Evolutionary conservation across 2,329 filamentous ascomycete genomes (phyloP).

Genomic region (Penicillium janthinellum): DNA sequence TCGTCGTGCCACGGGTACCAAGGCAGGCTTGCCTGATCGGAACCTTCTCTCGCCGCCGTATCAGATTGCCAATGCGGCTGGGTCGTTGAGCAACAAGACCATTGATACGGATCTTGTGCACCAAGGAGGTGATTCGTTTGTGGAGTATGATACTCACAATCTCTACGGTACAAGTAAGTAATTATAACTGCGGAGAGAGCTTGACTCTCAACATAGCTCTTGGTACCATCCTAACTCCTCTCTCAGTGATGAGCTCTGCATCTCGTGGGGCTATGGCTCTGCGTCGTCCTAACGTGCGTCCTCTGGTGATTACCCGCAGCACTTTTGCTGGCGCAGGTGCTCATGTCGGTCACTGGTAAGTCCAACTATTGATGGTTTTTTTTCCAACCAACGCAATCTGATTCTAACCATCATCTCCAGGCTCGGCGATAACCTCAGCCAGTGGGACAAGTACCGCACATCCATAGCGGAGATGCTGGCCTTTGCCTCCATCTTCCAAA

Average conservation of each 20-base stretch:
- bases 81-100: constrained; percentile 56
- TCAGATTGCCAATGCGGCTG: constrained; percentile 64
- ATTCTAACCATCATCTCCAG: constrained; percentile 22
- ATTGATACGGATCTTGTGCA: constrained; percentile 70
- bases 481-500: constrained; percentile 66
- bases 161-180: constrained; percentile 65
- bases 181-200: neutral
- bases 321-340: constrained; percentile 73
- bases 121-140: constrained; percentile 58
- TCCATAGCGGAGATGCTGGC: constrained; percentile 62
- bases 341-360: constrained; percentile 58
- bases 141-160: constrained; percentile 76
- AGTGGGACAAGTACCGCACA: constrained; percentile 62
- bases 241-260: constrained; percentile 66
- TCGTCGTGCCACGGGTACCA: constrained; percentile 36
- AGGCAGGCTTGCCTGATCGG: constrained; percentile 62
- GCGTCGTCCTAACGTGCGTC: constrained; percentile 64
- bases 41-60: constrained; percentile 68
- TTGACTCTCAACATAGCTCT: no score
- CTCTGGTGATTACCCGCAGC: constrained; percentile 72
- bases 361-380: constrained; percentile 13
- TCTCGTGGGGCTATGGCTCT: constrained; percentile 67
- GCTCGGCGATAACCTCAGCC: constrained; percentile 63
- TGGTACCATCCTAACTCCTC: neutral
- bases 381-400: constrained; percentile 27